phyloP scores from a whole-genome alignment of 106 monocot species.

The Hemerocallis citrina region DNA sequence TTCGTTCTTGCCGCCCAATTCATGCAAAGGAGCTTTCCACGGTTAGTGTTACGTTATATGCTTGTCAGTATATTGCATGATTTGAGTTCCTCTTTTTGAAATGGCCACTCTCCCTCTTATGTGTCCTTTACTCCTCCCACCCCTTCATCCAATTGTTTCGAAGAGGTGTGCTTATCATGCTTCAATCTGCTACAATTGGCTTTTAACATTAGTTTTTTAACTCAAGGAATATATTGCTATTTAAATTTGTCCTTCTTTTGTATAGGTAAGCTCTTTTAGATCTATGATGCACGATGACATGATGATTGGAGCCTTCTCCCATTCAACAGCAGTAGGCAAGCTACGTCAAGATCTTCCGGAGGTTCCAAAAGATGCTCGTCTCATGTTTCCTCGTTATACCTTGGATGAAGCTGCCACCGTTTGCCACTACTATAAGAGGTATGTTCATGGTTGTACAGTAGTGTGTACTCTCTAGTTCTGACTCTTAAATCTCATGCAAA shows the following conservation, averaged over 20 bases:
- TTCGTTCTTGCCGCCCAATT: constrained; percentile 61
- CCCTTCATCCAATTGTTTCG: too few species aligned
- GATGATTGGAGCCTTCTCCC: constrained; percentile 98
- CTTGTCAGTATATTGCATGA: background rate
- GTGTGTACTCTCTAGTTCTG: too few species aligned
- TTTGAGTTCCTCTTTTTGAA: too few species aligned
- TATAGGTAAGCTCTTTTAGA: constrained; percentile 82
- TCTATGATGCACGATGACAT: constrained; percentile 92
- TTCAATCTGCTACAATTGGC: too few species aligned
- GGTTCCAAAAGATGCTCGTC: constrained; percentile 79
- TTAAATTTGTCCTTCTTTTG: background rate
- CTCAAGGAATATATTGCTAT: too few species aligned
- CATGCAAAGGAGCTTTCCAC: constrained; percentile 84
- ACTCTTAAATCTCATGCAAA: too few species aligned
- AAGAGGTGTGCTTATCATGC: too few species aligned
- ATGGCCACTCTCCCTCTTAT: too few species aligned
- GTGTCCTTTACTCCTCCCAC: too few species aligned
- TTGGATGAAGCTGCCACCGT: constrained; percentile 86
- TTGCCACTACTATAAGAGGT: constrained; percentile 91
- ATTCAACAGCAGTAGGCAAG: constrained; percentile 98
- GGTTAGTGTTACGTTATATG: constrained; percentile 37
- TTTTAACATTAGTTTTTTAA: too few species aligned
- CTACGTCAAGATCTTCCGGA: constrained; percentile 84
- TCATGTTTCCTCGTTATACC: constrained; percentile 71
- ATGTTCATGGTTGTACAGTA: too few species aligned